Base-by-base conservation (phyloP, 352 stramenopile species). In the Lagenidium giganteum region DNA sequence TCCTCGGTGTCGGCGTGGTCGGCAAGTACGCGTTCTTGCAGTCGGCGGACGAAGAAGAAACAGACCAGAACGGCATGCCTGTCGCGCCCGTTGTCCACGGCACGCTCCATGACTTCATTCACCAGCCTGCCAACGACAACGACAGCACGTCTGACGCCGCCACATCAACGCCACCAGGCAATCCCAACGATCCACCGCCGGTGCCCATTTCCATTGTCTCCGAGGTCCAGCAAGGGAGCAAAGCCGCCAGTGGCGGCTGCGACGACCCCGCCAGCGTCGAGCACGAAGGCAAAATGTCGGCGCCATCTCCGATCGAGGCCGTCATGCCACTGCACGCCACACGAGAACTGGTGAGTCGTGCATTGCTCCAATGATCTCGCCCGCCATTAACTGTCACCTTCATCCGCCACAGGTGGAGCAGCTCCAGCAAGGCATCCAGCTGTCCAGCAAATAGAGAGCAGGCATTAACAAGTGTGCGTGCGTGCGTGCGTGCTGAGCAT, bases 1-100 rank as follows among this genome's bases (percentile, higher is more conserved):
- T 93, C 39, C 44, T 93, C 11, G 81, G 81, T 13, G 54, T 93
- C 8, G 76, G 76, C 16, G 81, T 93, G 5, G 47, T 93, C 8
- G 78, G 74, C 40, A 91, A 91, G 37, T 91, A 86, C 47, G 78
- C 78, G 9, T 90, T 74, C 20, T 58, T 93, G 44, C 70, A 84
- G 47, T 70, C 81, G 5, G 42, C 84, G 6, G 67, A 85, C 14
- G 67, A 77, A 1, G 62, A 75, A 28, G 32, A 67, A 25, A 33
- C 48, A 14, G 36, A 40, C 3, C 57, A 47, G 14, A 20, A 47
- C n/a, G n/a, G n/a, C n/a, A n/a, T n/a, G n/a, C n/a, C n/a, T n/a
- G n/a, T n/a, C n/a, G n/a, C n/a, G n/a, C n/a, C n/a, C n/a, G n/a
- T n/a, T n/a, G n/a, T n/a, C n/a, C n/a, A n/a, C n/a, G n/a, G n/a